A percentile compares a stretch with the other conserved stretches of the same genome.
These are phyloP conservation scores for Naganishia vishniacii DNA, from an alignment of 768 basidiomycete species.

Conservation along the genomic window DNA sequence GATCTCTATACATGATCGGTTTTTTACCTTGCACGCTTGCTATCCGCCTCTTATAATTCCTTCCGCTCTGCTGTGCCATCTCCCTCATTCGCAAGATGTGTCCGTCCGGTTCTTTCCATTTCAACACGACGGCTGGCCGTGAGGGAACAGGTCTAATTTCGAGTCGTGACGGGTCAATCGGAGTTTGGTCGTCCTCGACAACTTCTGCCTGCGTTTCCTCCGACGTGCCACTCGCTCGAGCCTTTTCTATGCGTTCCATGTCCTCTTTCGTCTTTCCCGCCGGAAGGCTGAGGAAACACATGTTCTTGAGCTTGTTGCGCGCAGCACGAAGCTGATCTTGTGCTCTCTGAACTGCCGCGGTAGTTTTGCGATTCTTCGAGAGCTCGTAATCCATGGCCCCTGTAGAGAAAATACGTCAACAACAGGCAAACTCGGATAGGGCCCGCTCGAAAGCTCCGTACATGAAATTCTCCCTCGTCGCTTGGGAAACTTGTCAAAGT, in stretches of 20 bases:
- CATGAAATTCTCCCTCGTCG: constrained; percentile 35
- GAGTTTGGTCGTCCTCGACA: neutral
- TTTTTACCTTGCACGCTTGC: constrained; percentile 23
- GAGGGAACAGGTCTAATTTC: constrained; percentile 21
- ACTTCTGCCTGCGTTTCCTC: neutral
- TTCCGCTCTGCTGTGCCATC: constrained; percentile 33
- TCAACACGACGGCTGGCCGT: constrained; percentile 16
- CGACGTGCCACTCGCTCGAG: neutral
- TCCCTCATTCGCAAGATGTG: constrained; percentile 30
- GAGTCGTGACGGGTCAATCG: constrained; percentile 14
- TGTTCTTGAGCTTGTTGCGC: constrained; percentile 28
- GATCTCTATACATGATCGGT: constrained; percentile 23
- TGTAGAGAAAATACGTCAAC: constrained; percentile 38
- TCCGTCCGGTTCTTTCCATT: constrained; percentile 32
- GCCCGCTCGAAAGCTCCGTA: constrained; percentile 33
- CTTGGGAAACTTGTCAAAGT: constrained; percentile 45
- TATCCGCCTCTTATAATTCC: constrained; percentile 28
- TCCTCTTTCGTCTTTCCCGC: constrained; percentile 34
- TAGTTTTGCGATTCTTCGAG: constrained; percentile 31
- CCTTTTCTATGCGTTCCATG: constrained; percentile 8
- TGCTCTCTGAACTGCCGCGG: constrained; percentile 20
- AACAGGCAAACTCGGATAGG: neutral
- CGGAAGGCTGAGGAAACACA: constrained; percentile 36
- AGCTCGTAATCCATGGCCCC: constrained; percentile 64
- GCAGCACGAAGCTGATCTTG: constrained; percentile 20